phyloP scores from a whole-genome alignment of 108 stramenopile species.

The Nitzschia sp. region DNA sequence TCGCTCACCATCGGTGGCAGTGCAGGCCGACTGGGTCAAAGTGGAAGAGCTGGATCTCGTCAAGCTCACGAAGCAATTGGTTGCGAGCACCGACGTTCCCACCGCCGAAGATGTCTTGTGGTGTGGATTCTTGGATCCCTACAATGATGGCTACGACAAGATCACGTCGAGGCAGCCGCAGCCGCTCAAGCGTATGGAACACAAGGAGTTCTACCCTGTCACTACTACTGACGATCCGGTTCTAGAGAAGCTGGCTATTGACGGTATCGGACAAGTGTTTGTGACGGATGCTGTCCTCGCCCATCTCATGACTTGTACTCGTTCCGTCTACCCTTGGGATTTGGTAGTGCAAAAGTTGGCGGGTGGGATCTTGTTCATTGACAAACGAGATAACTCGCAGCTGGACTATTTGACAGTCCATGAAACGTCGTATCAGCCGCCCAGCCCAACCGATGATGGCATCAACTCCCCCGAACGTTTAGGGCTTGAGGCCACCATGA shows the following conservation, averaged over 20 bases:
- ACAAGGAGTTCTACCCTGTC: conserved; percentile 93
- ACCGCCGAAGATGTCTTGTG: conserved; percentile 81
- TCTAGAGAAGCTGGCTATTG: conserved; percentile 91
- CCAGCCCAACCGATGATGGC: conserved; percentile 59
- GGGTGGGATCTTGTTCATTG: conserved; percentile 90
- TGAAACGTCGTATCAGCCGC: conserved; percentile 87
- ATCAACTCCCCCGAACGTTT: conserved; percentile 94
- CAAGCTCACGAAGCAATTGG: conserved; percentile 81
- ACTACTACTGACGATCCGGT: conserved; percentile 98
- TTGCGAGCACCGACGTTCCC: conserved; percentile 46
- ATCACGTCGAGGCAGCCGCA: conserved; percentile 68
- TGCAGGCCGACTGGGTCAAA: conserved; percentile 84
- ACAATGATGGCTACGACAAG: conserved; percentile 95
- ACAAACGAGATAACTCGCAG: conserved; percentile 93
- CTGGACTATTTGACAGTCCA: conserved; percentile 94
- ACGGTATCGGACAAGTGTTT: conserved; percentile 91
- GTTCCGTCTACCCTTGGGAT: conserved; percentile 98
- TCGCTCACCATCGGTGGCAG: conserved; percentile 85
- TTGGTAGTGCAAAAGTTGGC: conserved; percentile 92
- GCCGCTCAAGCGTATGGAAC: conserved; percentile 76
- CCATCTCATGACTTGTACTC: conserved; percentile 95
- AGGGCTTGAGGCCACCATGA: conserved; percentile 93
- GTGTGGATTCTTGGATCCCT: conserved; percentile 93
- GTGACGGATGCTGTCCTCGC: conserved; percentile 95
- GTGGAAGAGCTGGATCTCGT: conserved; percentile 94